Percentiles rank a stretch among this genome's conserved stretches.
Conservation (phyloP, 139 green algal genomes). For the Tetraselmis chui region DNA sequence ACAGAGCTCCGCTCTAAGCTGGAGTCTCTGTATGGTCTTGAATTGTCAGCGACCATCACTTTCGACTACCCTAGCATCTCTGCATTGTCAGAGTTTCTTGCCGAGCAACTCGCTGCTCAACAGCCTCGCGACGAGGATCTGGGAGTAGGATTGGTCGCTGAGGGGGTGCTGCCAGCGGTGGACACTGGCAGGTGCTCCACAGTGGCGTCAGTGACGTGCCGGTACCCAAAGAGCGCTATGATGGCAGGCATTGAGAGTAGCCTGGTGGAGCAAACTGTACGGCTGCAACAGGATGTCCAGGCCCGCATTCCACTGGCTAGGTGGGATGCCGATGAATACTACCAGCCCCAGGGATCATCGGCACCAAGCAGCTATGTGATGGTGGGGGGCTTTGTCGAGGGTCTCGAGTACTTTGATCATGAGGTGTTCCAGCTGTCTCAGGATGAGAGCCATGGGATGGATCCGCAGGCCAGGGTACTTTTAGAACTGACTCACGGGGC, state of each 20-base stretch:
- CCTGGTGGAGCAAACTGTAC: background rate
- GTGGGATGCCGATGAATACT: background rate
- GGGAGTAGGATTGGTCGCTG: background rate
- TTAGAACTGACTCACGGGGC: background rate
- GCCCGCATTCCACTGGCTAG: background rate
- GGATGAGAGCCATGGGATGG: background rate
- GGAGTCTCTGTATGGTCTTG: conserved; percentile 42
- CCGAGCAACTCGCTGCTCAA: background rate
- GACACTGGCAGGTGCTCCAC: background rate
- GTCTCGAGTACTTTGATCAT: conserved; percentile 12
- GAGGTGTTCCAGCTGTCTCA: background rate
- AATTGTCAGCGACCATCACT: conserved; percentile 51
- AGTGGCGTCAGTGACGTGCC: background rate
- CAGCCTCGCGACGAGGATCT: background rate
- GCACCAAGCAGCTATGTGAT: background rate
- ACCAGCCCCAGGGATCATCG: background rate
- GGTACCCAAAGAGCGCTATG: background rate
- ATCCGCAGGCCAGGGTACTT: background rate
- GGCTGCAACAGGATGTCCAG: background rate
- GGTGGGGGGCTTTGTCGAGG: conserved; percentile 33
- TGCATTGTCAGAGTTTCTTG: background rate
- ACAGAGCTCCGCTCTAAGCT: conserved; percentile 76
- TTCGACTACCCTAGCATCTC: conserved; percentile 60
- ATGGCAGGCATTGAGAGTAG: background rate
- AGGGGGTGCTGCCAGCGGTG: background rate